phyloP scores from a whole-genome alignment of 352 stramenopile species.

The Aphanomyces invadans region DNA sequence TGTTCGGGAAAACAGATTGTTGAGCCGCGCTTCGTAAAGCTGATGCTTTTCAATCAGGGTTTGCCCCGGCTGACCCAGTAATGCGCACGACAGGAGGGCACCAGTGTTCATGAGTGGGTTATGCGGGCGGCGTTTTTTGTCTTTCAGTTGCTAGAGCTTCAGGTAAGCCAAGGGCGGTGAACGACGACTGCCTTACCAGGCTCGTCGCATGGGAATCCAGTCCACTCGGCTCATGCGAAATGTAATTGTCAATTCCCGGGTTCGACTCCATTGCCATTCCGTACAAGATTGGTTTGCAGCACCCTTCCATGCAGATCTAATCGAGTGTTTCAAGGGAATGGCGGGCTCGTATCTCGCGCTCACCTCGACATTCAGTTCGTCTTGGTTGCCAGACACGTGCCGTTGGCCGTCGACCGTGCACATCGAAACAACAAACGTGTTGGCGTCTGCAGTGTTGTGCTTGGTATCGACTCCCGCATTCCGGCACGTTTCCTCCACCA shows the following conservation, averaged over 20 bases:
- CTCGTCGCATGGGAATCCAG: slow-evolving; percentile 34
- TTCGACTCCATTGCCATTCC: slow-evolving; percentile 29
- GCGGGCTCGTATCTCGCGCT: too few species aligned
- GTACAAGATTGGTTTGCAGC: slow-evolving; percentile 36
- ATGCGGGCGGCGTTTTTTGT: slow-evolving; percentile 31
- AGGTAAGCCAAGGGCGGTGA: not conserved
- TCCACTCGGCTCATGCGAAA: slow-evolving; percentile 33
- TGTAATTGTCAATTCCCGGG: slow-evolving; percentile 31
- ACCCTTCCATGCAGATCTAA: slow-evolving; percentile 32
- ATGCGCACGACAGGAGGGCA: slow-evolving; percentile 28
- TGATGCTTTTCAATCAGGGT: slow-evolving; percentile 8
- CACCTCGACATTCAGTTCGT: not conserved
- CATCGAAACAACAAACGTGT: slow-evolving; percentile 31
- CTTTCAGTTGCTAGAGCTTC: slow-evolving; percentile 10
- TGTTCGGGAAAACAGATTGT: not conserved
- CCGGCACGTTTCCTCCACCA: slow-evolving; percentile 6
- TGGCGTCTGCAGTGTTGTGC: slow-evolving; percentile 17
- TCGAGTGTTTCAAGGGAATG: too few species aligned
- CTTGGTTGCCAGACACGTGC: slow-evolving; percentile 24
- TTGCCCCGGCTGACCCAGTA: not conserved
- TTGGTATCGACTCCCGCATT: not conserved
- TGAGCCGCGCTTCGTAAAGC: not conserved
- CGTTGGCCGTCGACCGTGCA: slow-evolving; percentile 32
- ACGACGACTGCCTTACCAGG: too few species aligned
- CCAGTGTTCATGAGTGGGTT: slow-evolving; percentile 42